phyloP scores from a whole-genome alignment of 1,284 basidiomycete species.

The Porogramme epimiltina region DNA sequence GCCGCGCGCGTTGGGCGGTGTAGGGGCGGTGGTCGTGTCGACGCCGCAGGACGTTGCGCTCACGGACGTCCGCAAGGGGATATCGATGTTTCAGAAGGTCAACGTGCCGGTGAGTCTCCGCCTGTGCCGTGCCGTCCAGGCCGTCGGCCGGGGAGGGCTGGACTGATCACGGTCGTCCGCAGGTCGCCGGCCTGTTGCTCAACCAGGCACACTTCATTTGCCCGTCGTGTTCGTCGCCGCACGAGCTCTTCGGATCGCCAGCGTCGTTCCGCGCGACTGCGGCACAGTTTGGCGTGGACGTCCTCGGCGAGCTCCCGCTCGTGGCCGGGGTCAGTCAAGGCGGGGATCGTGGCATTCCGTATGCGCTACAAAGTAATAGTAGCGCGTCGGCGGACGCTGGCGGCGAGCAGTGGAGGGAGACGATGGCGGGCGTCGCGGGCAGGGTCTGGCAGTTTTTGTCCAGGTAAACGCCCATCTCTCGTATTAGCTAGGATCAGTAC shows the following conservation, averaged over 20 bases:
- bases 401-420: conserved; percentile 44
- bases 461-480: not conserved
- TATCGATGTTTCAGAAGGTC: conserved; percentile 92
- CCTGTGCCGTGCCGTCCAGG: no score
- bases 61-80: conserved; percentile 90
- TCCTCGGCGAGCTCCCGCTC: conserved; percentile 88
- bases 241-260: conserved; percentile 82
- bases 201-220: conserved; percentile 94
- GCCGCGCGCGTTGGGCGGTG: not conserved
- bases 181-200: conserved; percentile 89
- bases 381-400: conserved; percentile 23
- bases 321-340: conserved; percentile 76
- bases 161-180: not conserved
- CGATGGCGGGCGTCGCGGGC: conserved; percentile 46
- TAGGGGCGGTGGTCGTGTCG: conserved; percentile 90
- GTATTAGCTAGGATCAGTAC: not conserved
- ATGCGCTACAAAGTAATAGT: conserved; percentile 38
- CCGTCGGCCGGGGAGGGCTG: not conserved
- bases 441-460: conserved; percentile 39
- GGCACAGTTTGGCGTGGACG: conserved; percentile 55
- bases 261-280: conserved; percentile 70
- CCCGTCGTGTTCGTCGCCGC: conserved; percentile 68
- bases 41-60: conserved; percentile 97
- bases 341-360: conserved; percentile 77
- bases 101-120: conserved; percentile 72